phyloP scores from a whole-genome alignment of 108 stramenopile genomes.

The Cyclotella baltica region DNA sequence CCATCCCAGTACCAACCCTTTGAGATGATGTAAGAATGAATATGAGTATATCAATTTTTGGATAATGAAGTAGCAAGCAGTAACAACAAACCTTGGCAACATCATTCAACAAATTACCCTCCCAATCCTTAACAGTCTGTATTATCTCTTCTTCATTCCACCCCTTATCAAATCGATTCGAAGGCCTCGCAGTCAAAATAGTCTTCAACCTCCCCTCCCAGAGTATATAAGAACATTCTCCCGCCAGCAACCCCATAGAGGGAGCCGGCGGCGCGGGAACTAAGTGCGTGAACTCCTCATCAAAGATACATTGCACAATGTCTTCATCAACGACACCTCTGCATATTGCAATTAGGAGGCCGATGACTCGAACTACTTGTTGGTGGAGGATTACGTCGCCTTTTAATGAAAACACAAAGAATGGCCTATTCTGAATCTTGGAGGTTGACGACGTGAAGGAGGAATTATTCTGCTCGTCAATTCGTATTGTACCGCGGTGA shows the following conservation, averaged over 20 bases:
- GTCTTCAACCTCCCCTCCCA: constrained; percentile 76
- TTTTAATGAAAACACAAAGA: constrained; percentile 72
- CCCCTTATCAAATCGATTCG: constrained; percentile 59
- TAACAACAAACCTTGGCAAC: constrained; percentile 33
- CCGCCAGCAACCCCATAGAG: constrained; percentile 55
- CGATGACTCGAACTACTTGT: constrained; percentile 72
- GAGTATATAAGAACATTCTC: constrained; percentile 65
- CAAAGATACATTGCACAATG: constrained; percentile 83
- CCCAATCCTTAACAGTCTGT: constrained; percentile 64
- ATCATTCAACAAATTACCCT: constrained; percentile 49
- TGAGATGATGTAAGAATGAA: neutral
- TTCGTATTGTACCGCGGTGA: constrained; percentile 74
- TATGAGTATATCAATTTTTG: too few species aligned
- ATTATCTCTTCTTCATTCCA: constrained; percentile 66
- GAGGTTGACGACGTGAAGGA: constrained; percentile 4
- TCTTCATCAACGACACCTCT: constrained; percentile 70
- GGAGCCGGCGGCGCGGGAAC: constrained; percentile 79
- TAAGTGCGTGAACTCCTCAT: constrained; percentile 77
- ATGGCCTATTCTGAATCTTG: constrained; percentile 45
- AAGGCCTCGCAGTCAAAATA: constrained; percentile 65
- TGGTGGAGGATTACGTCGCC: constrained; percentile 78
- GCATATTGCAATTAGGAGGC: constrained; percentile 71
- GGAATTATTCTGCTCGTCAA: constrained; percentile 1
- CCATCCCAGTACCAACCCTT: constrained; percentile 64
- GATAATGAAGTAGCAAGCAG: neutral